A percentile compares a stretch with the other conserved stretches of the same genome.
Conservation (phyloP, 106 monocot genomes). For the Ottelia alismoides region DNA sequence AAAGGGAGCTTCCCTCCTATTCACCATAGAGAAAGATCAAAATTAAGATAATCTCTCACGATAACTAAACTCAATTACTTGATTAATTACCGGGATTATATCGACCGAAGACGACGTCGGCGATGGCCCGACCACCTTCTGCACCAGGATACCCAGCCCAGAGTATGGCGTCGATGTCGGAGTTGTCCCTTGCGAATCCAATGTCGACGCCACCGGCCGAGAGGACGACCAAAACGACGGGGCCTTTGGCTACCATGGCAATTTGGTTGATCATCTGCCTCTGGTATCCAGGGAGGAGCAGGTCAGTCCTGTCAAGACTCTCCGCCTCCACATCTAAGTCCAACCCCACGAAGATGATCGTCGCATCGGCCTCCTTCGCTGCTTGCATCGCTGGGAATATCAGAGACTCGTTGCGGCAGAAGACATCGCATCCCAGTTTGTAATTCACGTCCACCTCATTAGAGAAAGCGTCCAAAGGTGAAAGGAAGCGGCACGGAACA, state of each 20-base stretch:
- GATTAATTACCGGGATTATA: constrained; percentile 26
- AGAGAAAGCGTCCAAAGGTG: no score
- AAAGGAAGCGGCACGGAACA: constrained; percentile 19
- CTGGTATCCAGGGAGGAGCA: constrained; percentile 12
- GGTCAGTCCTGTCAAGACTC: background rate
- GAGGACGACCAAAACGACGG: constrained; percentile 9
- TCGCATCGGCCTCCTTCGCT: constrained; percentile 4
- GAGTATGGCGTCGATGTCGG: constrained; percentile 13
- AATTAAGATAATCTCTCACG: background rate
- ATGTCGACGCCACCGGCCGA: constrained; percentile 5
- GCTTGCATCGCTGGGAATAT: no score
- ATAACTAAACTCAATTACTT: no score
- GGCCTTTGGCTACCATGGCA: background rate
- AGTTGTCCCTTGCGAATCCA: background rate
- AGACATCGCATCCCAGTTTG: no score
- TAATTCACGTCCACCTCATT: no score
- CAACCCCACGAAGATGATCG: constrained; percentile 8
- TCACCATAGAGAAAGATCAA: background rate
- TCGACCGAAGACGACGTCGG: constrained; percentile 13
- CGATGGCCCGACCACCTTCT: constrained; percentile 16
- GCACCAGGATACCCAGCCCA: constrained; percentile 28
- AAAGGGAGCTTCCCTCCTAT: constrained; percentile 4
- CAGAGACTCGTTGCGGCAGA: background rate
- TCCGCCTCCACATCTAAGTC: constrained; percentile 2
- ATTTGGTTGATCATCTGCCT: constrained; percentile 1